Evolutionary conservation across 192 early-diverging fungal species (phyloP), one percentile per base, ranked within the genome.

Genomic region (Gonapodya prolifera): DNA sequence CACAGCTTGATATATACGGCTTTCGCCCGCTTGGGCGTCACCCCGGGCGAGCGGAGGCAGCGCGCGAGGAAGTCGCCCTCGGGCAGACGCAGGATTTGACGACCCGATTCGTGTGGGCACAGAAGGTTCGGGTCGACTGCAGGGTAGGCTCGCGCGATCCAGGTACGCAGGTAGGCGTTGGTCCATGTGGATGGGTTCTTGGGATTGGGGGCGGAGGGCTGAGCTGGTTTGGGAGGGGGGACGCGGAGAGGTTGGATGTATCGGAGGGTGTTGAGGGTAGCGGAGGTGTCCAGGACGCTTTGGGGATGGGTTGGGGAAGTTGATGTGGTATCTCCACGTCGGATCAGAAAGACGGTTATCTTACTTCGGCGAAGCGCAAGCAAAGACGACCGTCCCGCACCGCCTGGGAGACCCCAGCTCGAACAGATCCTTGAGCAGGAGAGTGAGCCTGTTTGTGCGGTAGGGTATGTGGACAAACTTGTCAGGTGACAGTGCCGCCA

Each of bases 361-460:
- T 61, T 23, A 61, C 30, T 32, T 76, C 2, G 84, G 80, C 2
- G 84, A 81, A 2, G 79, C 28, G 34, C 34, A 78, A 69, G 84
- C 86, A 75, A 87, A 78, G 34, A 87, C 81, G 33, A 85, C 82
- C 1, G 86, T 87, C 35, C 79, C 74, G 74, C 76, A 80, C 61
- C 70, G 85, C 28, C 80, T 70, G 33, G 33, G 34, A 29, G 80
- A 80, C 30, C 79, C 35, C n/a, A 85, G 34, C 36, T 87, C 86
- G 77, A 88, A 88, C 18, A 83, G 81, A 17, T 85, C 78, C 77
- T 88, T 88, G 18, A 88, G 61, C 0, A 88, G 78, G 18, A 84
- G 35, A 2, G 87, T 88, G 29, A 88, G 33, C 70, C 84, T 83
- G 75, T 79, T 81, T 73, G 77, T 78, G 29, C 87, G 82, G 74